phyloP scores from a whole-genome alignment of 495 filamentous ascomycete genomes.

The Chaetomium cochliodes region DNA sequence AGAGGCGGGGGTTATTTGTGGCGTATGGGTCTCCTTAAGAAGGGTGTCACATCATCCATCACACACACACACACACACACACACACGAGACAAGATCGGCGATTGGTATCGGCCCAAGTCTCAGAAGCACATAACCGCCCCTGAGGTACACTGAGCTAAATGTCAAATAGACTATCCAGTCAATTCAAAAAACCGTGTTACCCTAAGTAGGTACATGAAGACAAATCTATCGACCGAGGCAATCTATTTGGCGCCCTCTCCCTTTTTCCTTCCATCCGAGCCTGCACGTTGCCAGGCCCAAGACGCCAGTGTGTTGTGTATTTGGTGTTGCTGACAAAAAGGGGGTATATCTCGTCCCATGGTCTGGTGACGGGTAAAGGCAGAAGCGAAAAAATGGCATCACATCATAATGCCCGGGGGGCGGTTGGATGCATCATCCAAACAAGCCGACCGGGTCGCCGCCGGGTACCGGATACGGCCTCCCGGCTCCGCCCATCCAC shows the following conservation, averaged over 20 bases:
- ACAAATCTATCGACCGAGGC: constrained; percentile 28
- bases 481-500: too few species aligned
- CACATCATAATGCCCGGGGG: constrained; percentile 15
- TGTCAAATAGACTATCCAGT: not conserved
- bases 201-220: constrained; percentile 32
- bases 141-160: not conserved
- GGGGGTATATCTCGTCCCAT: constrained; percentile 19
- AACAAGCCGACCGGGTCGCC: not conserved
- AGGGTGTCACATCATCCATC: too few species aligned
- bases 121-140: not conserved
- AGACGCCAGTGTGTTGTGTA: constrained; percentile 8
- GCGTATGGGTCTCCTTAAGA: too few species aligned
- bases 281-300: constrained; percentile 4
- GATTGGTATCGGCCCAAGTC: too few species aligned
- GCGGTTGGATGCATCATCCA: not conserved
- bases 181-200: not conserved
- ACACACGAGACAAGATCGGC: too few species aligned
- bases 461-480: not conserved
- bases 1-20: not conserved
- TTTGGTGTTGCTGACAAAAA: constrained; percentile 6
- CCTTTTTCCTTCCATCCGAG: constrained; percentile 8
- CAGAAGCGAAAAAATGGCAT: constrained; percentile 19
- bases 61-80: too few species aligned
- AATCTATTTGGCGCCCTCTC: constrained; percentile 10
- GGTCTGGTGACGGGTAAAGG: constrained; percentile 4